Percentiles rank a stretch among this genome's conserved stretches.
Conservation (phyloP, 2,329 filamentous ascomycete genomes). For the Coniella vitis region DNA sequence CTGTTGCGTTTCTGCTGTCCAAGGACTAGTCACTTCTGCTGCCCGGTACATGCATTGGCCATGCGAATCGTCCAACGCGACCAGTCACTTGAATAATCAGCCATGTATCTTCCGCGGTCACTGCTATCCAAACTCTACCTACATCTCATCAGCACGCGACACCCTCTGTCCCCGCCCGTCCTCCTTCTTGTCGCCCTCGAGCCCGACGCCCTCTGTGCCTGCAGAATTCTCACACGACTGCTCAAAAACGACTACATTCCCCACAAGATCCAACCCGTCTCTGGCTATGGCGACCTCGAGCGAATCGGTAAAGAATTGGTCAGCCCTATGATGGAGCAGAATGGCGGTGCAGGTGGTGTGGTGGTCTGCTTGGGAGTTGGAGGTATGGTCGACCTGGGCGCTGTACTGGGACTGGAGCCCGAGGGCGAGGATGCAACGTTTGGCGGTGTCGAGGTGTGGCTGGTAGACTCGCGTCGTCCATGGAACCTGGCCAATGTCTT, state of each 20-base stretch:
- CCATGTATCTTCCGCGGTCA: slow-evolving; percentile 90
- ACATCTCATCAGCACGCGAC: slow-evolving; percentile 77
- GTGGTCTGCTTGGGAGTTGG: slow-evolving; percentile 91
- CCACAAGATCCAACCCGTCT: slow-evolving; percentile 93
- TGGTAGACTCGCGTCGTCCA: slow-evolving; percentile 82
- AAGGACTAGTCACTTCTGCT: no score
- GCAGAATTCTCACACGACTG: slow-evolving; percentile 86
- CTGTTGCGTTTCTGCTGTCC: no score
- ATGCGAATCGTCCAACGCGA: slow-evolving; percentile 27
- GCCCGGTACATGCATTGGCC: slow-evolving; percentile 24
- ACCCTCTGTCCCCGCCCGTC: slow-evolving; percentile 86
- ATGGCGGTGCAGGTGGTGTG: slow-evolving; percentile 79
- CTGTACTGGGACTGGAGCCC: slow-evolving; percentile 66
- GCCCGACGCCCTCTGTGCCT: slow-evolving; percentile 90
- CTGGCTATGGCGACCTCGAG: slow-evolving; percentile 84
- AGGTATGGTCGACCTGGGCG: slow-evolving; percentile 80
- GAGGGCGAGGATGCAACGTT: slow-evolving; percentile 62
- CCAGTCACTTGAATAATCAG: slow-evolving; percentile 19
- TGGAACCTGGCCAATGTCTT: slow-evolving; percentile 96
- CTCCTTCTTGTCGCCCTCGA: slow-evolving; percentile 89
- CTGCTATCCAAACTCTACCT: slow-evolving; percentile 87
- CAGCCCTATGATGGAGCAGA: slow-evolving; percentile 74
- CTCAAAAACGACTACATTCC: slow-evolving; percentile 96
- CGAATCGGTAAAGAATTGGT: slow-evolving; percentile 74
- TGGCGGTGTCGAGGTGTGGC: slow-evolving; percentile 89